Conservation (phyloP, 495 filamentous ascomycete species). For the Lasiosphaeriaceae sp. region DNA sequence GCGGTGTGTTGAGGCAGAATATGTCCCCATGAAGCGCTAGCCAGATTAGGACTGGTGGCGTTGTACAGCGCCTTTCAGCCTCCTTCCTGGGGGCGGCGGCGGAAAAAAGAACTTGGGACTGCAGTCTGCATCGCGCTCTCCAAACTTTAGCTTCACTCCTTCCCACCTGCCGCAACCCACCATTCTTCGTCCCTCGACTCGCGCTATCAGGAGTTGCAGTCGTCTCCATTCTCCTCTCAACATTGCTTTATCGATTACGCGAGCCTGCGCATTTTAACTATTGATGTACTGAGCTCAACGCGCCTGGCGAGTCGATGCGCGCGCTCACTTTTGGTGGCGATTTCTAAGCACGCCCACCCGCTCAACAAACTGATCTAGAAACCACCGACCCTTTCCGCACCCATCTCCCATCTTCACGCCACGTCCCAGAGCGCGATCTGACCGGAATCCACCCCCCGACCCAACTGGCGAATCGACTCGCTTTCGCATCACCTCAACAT, state of each 20-base stretch:
- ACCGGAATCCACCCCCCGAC: neutral
- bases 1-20: neutral
- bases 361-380: neutral
- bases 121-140: neutral
- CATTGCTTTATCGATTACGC: neutral
- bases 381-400: neutral
- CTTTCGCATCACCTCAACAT: slow-evolving; percentile 12
- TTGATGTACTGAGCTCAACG: slow-evolving; percentile 20
- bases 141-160: slow-evolving; percentile 3
- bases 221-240: slow-evolving; percentile 3
- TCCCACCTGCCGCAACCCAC: slow-evolving; percentile 1
- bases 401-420: neutral
- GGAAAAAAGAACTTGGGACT: slow-evolving; percentile 17
- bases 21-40: slow-evolving; percentile 5
- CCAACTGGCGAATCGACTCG: neutral
- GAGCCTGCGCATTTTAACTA: neutral
- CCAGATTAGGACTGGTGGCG: slow-evolving; percentile 12
- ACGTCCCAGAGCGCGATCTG: neutral
- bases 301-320: slow-evolving; percentile 25
- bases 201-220: slow-evolving; percentile 5
- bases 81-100: slow-evolving; percentile 9
- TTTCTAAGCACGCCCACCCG: slow-evolving; percentile 21
- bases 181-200: slow-evolving; percentile 6
- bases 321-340: slow-evolving; percentile 22
- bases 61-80: slow-evolving; percentile 25